Percentiles rank a stretch among this genome's conserved stretches.
Evolutionary conservation across 352 stramenopile species (phyloP).

Genomic region (Elongisporangium prolatum): DNA sequence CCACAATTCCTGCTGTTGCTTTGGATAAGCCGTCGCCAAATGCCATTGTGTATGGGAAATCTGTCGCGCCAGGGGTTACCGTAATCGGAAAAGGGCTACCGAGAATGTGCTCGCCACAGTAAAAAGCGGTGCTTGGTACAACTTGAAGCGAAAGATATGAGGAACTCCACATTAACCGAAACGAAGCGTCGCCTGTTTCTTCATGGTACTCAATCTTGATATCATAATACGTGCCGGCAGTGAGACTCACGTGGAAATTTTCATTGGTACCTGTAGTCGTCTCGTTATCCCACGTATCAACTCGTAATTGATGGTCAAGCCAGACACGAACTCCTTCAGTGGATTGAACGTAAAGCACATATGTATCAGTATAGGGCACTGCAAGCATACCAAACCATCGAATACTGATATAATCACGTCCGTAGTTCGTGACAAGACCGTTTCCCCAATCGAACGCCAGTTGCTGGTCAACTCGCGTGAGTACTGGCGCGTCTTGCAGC

Average conservation of each 20-base stretch:
- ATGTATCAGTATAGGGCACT: conserved; percentile 73
- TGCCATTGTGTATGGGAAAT: conserved; percentile 94
- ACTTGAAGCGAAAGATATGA: conserved; percentile 81
- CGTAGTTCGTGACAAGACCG: conserved; percentile 90
- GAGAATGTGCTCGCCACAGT: conserved; percentile 89
- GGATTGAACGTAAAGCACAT: conserved; percentile 91
- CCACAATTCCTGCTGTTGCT: conserved; percentile 80
- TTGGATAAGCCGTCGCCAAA: conserved; percentile 69
- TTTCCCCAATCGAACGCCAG: conserved; percentile 90
- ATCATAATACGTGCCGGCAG: conserved; percentile 85
- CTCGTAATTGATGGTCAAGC: conserved; percentile 88
- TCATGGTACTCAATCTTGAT: conserved; percentile 95
- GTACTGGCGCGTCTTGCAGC: conserved; percentile 89
- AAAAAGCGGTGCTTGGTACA: conserved; percentile 82
- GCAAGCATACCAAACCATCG: conserved; percentile 93
- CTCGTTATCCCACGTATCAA: conserved; percentile 88
- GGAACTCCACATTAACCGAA: conserved; percentile 92
- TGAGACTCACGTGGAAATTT: conserved; percentile 72
- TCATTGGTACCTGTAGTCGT: conserved; percentile 31
- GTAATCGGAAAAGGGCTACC: conserved; percentile 90
- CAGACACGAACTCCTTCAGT: conserved; percentile 93
- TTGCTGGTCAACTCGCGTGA: conserved; percentile 80
- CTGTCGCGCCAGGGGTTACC: conserved; percentile 89
- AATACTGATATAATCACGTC: conserved; percentile 93
- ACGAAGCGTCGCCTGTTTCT: conserved; percentile 82